phyloP scores from a whole-genome alignment of 78 protist species.

The Dictyostelium purpureum region DNA sequence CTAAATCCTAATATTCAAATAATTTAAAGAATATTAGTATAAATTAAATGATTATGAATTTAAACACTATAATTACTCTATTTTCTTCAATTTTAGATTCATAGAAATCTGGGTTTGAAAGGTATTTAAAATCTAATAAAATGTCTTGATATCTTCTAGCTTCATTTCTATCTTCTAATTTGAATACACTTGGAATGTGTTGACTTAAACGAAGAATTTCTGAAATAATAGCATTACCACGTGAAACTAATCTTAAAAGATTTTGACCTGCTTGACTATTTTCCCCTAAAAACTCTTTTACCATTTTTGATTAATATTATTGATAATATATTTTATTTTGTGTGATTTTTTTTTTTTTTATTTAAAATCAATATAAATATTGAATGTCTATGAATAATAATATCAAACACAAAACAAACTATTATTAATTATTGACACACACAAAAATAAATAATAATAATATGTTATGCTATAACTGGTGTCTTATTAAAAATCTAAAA shows the following conservation, averaged over 20 bases:
- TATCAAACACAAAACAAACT: no score
- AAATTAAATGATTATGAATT: background rate
- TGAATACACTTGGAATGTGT: conserved; percentile 69
- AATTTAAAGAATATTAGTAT: no score
- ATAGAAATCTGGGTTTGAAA: conserved; percentile 77
- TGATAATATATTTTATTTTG: no score
- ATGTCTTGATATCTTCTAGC: conserved; percentile 71
- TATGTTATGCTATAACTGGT: no score
- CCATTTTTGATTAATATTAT: no score
- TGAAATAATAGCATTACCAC: conserved; percentile 88
- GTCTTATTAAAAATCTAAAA: no score
- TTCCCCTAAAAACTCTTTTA: conserved; percentile 32
- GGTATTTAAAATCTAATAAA: conserved; percentile 92
- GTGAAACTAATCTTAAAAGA: conserved; percentile 64
- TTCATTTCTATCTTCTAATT: conserved; percentile 61
- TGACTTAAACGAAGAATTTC: conserved; percentile 72
- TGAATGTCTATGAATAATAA: no score
- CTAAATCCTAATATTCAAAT: conserved; percentile 61
- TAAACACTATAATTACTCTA: conserved; percentile 33
- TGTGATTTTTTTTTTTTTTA: no score
- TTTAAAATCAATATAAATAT: no score
- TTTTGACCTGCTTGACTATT: conserved; percentile 83
- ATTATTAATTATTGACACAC: no score
- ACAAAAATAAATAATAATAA: no score
- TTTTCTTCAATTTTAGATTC: conserved; percentile 88